Evolutionary conservation across 2,329 filamentous ascomycete genomes (phyloP).

Genomic region (Aquanectria penicillioides): DNA sequence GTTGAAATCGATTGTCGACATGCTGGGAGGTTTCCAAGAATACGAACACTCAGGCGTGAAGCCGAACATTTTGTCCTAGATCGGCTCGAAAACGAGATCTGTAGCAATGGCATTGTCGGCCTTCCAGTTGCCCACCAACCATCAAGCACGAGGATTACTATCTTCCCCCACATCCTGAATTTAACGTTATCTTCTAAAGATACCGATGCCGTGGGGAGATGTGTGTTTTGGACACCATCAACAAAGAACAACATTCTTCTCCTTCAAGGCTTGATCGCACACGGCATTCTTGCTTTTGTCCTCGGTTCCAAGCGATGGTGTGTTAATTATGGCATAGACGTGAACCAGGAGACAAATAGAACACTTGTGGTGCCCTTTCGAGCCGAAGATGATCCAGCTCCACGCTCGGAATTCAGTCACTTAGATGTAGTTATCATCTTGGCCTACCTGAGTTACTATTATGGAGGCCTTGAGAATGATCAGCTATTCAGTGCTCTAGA

Average conservation of each 20-base stretch:
- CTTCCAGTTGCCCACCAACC: slow-evolving; percentile 55
- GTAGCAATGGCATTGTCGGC: slow-evolving; percentile 50
- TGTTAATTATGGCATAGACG: slow-evolving; percentile 71
- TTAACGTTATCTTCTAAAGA: slow-evolving; percentile 39
- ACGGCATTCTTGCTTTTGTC: slow-evolving; percentile 62
- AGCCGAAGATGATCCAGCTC: slow-evolving; percentile 66
- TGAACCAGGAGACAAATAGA: slow-evolving; percentile 49
- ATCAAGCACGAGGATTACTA: slow-evolving; percentile 42
- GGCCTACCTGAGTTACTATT: slow-evolving; percentile 67
- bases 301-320: slow-evolving; percentile 69
- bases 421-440: slow-evolving; percentile 67
- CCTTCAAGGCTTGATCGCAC: slow-evolving; percentile 65
- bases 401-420: slow-evolving; percentile 69
- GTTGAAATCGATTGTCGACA: slow-evolving; percentile 52
- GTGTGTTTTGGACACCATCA: slow-evolving; percentile 49
- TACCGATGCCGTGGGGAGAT: slow-evolving; percentile 48
- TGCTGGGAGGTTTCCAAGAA: slow-evolving; percentile 56
- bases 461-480: slow-evolving; percentile 60
- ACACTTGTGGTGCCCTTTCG: slow-evolving; percentile 67
- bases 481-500: slow-evolving; percentile 60
- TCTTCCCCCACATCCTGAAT: slow-evolving; percentile 57
- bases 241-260: slow-evolving; percentile 53
- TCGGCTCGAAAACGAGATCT: slow-evolving; percentile 56
- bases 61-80: slow-evolving; percentile 44
- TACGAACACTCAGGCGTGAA: slow-evolving; percentile 55